Evolutionary conservation across 2,329 filamentous ascomycete species (phyloP).

Genomic region (Penicillium sumatraense): DNA sequence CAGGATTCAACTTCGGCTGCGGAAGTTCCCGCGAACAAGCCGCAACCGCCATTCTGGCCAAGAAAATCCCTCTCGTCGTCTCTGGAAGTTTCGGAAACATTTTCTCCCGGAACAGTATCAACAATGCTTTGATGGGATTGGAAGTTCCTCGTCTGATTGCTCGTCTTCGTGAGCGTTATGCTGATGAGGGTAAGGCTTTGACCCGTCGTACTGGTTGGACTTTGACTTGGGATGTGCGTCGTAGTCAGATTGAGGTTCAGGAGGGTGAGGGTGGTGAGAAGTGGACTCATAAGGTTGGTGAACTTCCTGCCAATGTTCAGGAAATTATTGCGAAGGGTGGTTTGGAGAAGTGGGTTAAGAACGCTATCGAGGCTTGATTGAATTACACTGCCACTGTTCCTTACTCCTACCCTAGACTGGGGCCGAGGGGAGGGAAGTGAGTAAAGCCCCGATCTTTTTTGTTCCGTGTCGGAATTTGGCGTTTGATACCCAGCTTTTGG

Average conservation of each 20-base stretch:
- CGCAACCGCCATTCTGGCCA: conserved; percentile 70
- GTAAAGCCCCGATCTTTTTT: conserved; percentile 22
- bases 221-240: conserved; percentile 77
- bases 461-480: too few relatives aligned
- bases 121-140: conserved; percentile 47
- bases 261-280: conserved; percentile 69
- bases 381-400: too few relatives aligned
- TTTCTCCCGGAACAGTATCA: conserved; percentile 46
- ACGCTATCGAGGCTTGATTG: conserved; percentile 60
- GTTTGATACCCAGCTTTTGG: too few relatives aligned
- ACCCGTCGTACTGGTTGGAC: conserved; percentile 63
- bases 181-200: conserved; percentile 22
- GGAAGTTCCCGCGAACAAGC: conserved; percentile 83
- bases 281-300: conserved; percentile 82
- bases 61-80: conserved; percentile 43
- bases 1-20: conserved; percentile 88
- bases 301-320: conserved; percentile 84
- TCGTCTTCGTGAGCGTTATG: conserved; percentile 40
- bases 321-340: conserved; percentile 80
- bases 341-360: conserved; percentile 81
- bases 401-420: too few relatives aligned
- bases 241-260: conserved; percentile 71
- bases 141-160: conserved; percentile 43
- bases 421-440: too few relatives aligned
- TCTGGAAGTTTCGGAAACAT: conserved; percentile 46